Evolutionary conservation across 352 stramenopile species (phyloP), one percentile per base, ranked within the genome.

Genomic region (Phytopythium cucurbitacearum): DNA sequence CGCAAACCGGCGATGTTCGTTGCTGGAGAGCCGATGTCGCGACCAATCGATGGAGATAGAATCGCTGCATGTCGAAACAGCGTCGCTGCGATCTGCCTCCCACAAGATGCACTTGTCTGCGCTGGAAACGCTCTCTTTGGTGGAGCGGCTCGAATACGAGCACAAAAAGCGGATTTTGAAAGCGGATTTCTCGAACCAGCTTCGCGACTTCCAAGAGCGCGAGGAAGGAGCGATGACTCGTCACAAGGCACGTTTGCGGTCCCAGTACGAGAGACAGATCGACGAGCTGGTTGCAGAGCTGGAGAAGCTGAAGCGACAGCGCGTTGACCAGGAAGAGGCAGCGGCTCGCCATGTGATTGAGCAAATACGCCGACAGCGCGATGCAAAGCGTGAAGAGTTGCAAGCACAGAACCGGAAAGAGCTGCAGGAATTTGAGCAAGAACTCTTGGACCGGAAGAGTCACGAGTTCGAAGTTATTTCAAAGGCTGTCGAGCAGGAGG

Each of bases 141-240:
- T 73, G 5, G 76, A 87, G 40, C 65, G 76, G 44, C 52, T 85
- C 4, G 76, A 87, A 5, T 92, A 89, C 50, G 81, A 92, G 51
- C 81, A 87, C 62, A 81, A 85, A 50, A 92, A 90, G 49, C 76
- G 77, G 1, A 66, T 69, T 12, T 47, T 92, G 4, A 69, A 70
- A 48, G 64, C 57, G n/a, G 79, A 92, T 40, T 89, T 83, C 45
- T 51, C 71, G 48, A 68, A 48, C 12, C 81, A 92, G 46, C 59
- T 92, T 13, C 71, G 77, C 7, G 73, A 82, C 32, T 92, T 90
- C 16, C 67, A 85, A 16, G 79, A 90, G 47, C 59, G 82, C 37
- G 82, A 92, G 53, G 82, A 92, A 38, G 65, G 81, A 28, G 65
- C 71, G 3, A 41, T 92, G n/a, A 65, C 77, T 34, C 62, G 81